Evolutionary conservation across 2,329 filamentous ascomycete species (phyloP).

Genomic region (Fusarium falciforme): DNA sequence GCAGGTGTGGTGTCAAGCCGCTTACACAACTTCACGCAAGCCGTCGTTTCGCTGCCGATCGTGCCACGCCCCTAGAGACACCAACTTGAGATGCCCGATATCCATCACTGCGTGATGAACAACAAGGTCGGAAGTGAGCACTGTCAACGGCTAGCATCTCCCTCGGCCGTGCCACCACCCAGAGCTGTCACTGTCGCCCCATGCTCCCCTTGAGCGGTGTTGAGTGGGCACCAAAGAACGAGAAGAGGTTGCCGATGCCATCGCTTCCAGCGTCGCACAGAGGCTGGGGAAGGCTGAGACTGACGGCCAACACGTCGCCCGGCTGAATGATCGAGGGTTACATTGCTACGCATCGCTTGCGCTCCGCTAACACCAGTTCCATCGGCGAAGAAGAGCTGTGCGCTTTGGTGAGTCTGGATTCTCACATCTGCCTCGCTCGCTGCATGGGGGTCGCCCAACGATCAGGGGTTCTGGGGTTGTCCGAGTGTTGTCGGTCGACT

Average conservation of each 20-base stretch:
- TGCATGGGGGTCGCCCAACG: constrained; percentile 12
- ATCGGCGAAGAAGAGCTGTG: constrained; percentile 6
- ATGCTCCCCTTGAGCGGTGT: background rate
- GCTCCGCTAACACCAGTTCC: constrained; percentile 18
- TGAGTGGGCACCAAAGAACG: background rate
- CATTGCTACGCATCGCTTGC: constrained; percentile 20
- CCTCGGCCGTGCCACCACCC: constrained; percentile 21
- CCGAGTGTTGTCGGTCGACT: constrained; percentile 15
- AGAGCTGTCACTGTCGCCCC: constrained; percentile 23
- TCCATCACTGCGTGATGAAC: constrained; percentile 4
- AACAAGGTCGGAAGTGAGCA: constrained; percentile 24
- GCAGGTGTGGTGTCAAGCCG: constrained; percentile 32
- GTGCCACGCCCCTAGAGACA: constrained; percentile 28
- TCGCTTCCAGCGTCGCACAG: constrained; percentile 11
- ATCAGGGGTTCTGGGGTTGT: constrained; percentile 13
- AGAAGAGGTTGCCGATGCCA: constrained; percentile 2
- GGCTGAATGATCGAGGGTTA: constrained; percentile 27
- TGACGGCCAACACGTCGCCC: constrained; percentile 2
- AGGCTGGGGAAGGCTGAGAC: constrained; percentile 14
- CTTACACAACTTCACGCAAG: constrained; percentile 39
- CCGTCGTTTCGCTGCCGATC: constrained; percentile 32
- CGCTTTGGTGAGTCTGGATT: constrained; percentile 9
- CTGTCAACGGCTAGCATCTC: constrained; percentile 21
- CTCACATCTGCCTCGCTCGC: constrained; percentile 16
- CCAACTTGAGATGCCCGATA: constrained; percentile 30